These are phyloP conservation scores for Melanogaster broomeanus DNA, from an alignment of 768 basidiomycete species.

Conservation along the genomic window DNA sequence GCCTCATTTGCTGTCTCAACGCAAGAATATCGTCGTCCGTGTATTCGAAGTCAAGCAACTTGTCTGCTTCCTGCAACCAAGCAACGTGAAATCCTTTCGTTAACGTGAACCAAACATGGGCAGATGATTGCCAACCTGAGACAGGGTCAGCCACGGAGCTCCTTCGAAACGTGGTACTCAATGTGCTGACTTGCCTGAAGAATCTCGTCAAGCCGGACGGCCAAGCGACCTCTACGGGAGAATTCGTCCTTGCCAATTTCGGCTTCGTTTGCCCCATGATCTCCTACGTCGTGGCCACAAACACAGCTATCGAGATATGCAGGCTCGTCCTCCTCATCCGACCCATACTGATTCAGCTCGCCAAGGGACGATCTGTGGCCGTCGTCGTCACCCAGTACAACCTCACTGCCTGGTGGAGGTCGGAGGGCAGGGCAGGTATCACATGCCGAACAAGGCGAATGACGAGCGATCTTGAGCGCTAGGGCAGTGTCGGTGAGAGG, in stretches of 20 bases:
- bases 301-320: conserved; percentile 61
- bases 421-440: conserved; percentile 67
- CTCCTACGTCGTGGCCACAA: conserved; percentile 66
- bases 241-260: conserved; percentile 64
- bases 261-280: conserved; percentile 67
- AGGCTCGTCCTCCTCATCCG: conserved; percentile 64
- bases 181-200: conserved; percentile 56
- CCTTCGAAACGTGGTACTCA: conserved; percentile 22
- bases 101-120: conserved; percentile 13
- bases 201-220: conserved; percentile 78
- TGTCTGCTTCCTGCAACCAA: conserved; percentile 63
- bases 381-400: conserved; percentile 54
- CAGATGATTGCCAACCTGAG: conserved; percentile 24
- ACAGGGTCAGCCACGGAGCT: conserved; percentile 9
- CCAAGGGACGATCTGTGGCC: conserved; percentile 49
- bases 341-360: conserved; percentile 65
- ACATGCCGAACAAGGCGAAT: conserved; percentile 71
- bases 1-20: conserved; percentile 68
- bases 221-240: conserved; percentile 70
- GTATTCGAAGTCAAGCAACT: conserved; percentile 80
- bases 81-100: conserved; percentile 9
- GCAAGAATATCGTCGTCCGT: conserved; percentile 68
- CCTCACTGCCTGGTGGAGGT: conserved; percentile 57
- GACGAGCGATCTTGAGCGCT: conserved; percentile 80
- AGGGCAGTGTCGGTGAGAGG: conserved; percentile 51